Evolutionary conservation across 23 red algal species (phyloP).

Genomic region (Gracilaria gracilis): DNA sequence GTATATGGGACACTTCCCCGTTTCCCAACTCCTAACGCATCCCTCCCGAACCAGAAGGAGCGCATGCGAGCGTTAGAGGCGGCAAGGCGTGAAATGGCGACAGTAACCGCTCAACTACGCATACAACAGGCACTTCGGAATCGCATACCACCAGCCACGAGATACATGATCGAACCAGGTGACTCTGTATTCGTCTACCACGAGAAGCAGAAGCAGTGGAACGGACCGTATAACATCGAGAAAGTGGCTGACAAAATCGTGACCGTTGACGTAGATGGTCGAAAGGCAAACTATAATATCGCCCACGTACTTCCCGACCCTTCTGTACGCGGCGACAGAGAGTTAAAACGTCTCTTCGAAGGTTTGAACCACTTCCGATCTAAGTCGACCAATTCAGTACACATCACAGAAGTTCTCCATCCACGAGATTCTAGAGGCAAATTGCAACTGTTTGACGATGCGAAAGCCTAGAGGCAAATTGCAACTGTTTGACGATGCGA

Average conservation of each 20-base stretch:
- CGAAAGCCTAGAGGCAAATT: neutral
- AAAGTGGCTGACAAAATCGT: neutral
- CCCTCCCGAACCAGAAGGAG: neutral
- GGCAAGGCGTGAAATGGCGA: neutral
- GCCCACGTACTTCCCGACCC: conserved; percentile 12
- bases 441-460: neutral
- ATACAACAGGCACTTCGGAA: neutral
- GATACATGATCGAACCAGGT: neutral
- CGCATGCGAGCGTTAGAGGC: conserved; percentile 24
- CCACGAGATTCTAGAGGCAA: neutral
- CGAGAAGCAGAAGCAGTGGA: neutral
- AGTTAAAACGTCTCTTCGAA: neutral
- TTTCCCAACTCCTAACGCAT: neutral
- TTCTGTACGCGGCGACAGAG: neutral
- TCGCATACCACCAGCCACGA: neutral
- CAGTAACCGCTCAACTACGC: conserved; percentile 7
- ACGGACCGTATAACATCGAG: neutral
- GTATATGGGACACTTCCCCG: conserved; percentile 31
- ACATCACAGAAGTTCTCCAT: conserved; percentile 15
- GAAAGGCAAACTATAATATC: conserved; percentile 10
- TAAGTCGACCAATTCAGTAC: neutral
- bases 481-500: too few relatives aligned
- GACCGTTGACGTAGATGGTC: neutral
- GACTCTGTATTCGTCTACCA: neutral
- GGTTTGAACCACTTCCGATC: neutral